Evolutionary conservation across 2,329 filamentous ascomycete genomes (phyloP).

Genomic region (Colletotrichum limetticola): DNA sequence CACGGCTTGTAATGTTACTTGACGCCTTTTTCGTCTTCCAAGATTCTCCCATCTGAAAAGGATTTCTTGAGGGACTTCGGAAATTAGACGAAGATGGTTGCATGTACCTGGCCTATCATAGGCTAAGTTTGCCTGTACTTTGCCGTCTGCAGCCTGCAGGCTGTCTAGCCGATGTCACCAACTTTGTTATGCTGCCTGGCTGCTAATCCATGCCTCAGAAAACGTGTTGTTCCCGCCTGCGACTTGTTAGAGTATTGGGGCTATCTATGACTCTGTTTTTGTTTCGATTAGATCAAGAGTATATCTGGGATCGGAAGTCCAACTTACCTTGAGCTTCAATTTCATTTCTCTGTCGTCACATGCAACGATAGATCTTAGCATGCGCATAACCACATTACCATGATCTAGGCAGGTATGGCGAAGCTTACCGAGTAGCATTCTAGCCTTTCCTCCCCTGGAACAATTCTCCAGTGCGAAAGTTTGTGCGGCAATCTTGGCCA

Average conservation of each 20-base stretch:
- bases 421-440: background rate
- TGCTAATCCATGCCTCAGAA: background rate
- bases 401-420: background rate
- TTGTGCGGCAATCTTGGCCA: no score
- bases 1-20: background rate
- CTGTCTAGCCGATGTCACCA: background rate
- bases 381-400: background rate
- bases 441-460: background rate
- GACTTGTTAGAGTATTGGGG: no score
- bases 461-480: background rate
- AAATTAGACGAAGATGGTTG: background rate
- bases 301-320: background rate
- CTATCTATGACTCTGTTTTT: background rate
- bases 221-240: background rate
- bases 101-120: background rate
- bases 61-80: background rate
- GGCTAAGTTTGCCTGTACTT: background rate
- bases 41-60: background rate
- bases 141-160: background rate
- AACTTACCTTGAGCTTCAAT: no score
- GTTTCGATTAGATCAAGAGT: background rate
- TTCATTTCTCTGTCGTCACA: no score
- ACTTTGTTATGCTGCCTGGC: background rate
- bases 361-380: no score
- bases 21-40: background rate